Conservation (phyloP, 164 flowering plant species). For the Kingdonia uniflora region DNA sequence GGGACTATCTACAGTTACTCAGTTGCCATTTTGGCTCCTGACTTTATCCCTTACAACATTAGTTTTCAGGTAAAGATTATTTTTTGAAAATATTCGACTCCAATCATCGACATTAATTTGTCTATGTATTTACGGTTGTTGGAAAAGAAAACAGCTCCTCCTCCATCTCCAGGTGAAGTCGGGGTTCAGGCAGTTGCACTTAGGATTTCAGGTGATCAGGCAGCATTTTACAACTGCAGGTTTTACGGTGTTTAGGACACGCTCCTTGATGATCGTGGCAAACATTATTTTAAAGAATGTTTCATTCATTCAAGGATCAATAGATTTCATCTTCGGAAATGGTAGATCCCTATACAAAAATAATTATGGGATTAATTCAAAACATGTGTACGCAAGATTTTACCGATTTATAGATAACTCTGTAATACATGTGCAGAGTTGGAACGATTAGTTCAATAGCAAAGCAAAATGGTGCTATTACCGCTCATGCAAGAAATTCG, state of each 20-base stretch:
- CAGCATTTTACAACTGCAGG: constrained; percentile 81
- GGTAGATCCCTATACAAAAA: constrained; percentile 43
- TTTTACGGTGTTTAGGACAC: constrained; percentile 88
- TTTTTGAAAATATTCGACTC: neutral
- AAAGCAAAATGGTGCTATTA: constrained; percentile 46
- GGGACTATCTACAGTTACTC: constrained; percentile 52
- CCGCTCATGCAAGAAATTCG: constrained; percentile 63
- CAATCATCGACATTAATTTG: too few species aligned
- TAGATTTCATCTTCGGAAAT: constrained; percentile 74
- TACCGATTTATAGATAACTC: neutral
- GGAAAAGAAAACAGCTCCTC: constrained; percentile 63
- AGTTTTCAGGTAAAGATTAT: constrained; percentile 53
- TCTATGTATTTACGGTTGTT: too few species aligned
- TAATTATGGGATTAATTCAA: neutral
- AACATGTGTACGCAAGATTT: neutral
- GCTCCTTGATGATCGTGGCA: constrained; percentile 55
- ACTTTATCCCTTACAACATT: constrained; percentile 62
- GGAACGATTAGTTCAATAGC: constrained; percentile 38
- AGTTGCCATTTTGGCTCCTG: constrained; percentile 44
- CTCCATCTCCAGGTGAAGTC: constrained; percentile 44
- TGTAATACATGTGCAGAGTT: constrained; percentile 20
- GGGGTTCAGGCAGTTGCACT: constrained; percentile 80
- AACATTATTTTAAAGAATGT: constrained; percentile 63
- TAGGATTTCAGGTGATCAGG: constrained; percentile 54
- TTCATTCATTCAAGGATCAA: constrained; percentile 76